Evolutionary conservation across 306 rosid species (phyloP), one percentile per base, ranked within the genome.

Genomic region (Citrullus colocynthis): DNA sequence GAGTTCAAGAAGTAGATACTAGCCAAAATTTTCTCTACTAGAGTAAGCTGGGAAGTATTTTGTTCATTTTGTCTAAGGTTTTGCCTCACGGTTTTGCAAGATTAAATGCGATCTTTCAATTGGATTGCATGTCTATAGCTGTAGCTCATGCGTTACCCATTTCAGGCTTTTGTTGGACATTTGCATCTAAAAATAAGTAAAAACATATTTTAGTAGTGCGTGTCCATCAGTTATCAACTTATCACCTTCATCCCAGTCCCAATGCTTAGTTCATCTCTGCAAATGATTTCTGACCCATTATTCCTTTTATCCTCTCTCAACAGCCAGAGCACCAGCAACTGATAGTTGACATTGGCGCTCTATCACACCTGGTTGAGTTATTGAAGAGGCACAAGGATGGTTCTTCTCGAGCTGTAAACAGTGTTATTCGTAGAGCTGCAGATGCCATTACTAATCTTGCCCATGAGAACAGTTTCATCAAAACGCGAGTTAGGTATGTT

Each of bases 311-410:
- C 54, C 9, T 59, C 78, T 84, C 81, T 82, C 78, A 84, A 89
- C 97, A 95, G 99, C 99, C 97, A 17, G 99, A 95, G 85, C 97
- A 95, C 81, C 99, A 95, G 76, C 99, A 92, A 57, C 91, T 92
- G 76, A 92, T 95, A 72, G 99, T 95, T 80, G 96, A 95, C 81
- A 82, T 79, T 72, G 97, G 97, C 67, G 97, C 97, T 42, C 82
- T 95, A 76, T 81, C 88, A 63, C 91, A 85, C 86, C 97, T 95
- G 9, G 97, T 92, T 72, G 90, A 85, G 81, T 88, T 95, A 78
- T 85, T 95, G 52, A 90, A 95, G 92, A 90, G 99, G 86, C 91
- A 87, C 78, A 88, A 80, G 77, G 82, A 84, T 78, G 77, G 87
- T 78, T 78, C 85, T 44, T 87, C 89, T 76, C 92, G 99, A 41